Percentiles rank a stretch among this genome's conserved stretches.
These are phyloP conservation scores for Diaporthe ilicicola DNA, from an alignment of 2,329 filamentous ascomycete species.

Conservation along the genomic window DNA sequence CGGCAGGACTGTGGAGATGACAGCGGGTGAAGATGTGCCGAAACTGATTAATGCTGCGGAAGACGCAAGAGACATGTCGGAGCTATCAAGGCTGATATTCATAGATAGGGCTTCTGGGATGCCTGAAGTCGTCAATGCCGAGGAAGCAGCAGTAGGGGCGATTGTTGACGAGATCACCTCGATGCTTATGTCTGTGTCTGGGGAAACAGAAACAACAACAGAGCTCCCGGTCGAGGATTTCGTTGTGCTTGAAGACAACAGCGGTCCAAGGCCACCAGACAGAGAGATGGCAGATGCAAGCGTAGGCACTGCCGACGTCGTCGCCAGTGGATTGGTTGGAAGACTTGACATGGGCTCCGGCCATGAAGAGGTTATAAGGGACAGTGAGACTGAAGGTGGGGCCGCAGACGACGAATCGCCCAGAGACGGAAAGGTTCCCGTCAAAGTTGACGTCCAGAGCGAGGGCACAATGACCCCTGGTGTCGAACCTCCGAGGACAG, in stretches of 20 bases:
- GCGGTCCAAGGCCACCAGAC: conserved; percentile 26
- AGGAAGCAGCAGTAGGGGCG: conserved; percentile 28
- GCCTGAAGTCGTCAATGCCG: conserved; percentile 30
- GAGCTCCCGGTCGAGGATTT: not conserved
- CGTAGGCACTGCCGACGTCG: conserved; percentile 3
- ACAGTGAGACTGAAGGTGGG: not conserved
- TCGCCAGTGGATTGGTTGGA: not conserved
- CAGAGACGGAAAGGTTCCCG: conserved; percentile 18
- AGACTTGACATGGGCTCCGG: not conserved
- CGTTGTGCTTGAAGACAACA: conserved; percentile 22
- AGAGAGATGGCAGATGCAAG: conserved; percentile 23
- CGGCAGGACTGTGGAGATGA: conserved; percentile 25
- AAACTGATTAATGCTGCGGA: conserved; percentile 31
- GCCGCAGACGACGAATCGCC: not conserved
- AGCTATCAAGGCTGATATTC: conserved; percentile 23
- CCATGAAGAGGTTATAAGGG: not conserved
- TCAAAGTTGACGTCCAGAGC: conserved; percentile 15
- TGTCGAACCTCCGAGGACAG: conserved; percentile 14
- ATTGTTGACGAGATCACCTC: conserved; percentile 29
- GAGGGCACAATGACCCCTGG: not conserved
- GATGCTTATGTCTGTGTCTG: not conserved
- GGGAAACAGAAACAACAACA: not conserved
- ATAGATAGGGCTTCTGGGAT: conserved; percentile 26
- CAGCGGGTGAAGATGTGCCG: conserved; percentile 30
- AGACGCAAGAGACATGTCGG: conserved; percentile 16